These are phyloP conservation scores for Cladosporium sp. DNA, from an alignment of 2,329 filamentous ascomycete species.

Conservation along the genomic window DNA sequence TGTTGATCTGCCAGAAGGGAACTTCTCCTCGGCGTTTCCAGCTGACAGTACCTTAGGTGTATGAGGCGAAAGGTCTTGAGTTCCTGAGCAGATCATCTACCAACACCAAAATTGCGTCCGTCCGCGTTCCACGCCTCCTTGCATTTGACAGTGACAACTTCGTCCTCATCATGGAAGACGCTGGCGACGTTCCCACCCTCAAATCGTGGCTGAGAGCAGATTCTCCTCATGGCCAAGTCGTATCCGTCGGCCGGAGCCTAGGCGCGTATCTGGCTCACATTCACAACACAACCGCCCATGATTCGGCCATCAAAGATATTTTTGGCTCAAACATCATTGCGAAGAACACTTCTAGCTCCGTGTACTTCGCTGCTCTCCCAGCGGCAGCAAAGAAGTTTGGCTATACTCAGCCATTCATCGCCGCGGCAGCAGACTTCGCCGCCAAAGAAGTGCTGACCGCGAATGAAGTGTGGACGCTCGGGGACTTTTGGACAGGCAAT, in stretches of 20 bases:
- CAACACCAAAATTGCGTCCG: neutral
- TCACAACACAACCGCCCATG: constrained; percentile 21
- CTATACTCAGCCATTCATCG: constrained; percentile 19
- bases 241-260: constrained; percentile 19
- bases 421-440: constrained; percentile 22
- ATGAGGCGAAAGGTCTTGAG: neutral
- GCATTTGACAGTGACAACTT: neutral
- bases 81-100: neutral
- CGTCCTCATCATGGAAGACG: constrained; percentile 23
- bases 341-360: constrained; percentile 14
- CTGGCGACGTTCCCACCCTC: constrained; percentile 21
- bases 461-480: constrained; percentile 24
- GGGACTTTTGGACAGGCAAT: constrained; percentile 30
- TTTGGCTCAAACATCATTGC: constrained; percentile 22
- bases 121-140: neutral
- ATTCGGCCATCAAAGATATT: neutral
- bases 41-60: neutral
- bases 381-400: constrained; percentile 22
- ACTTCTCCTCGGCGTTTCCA: neutral
- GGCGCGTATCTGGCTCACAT: constrained; percentile 26
- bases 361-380: constrained; percentile 23
- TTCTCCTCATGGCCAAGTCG: neutral
- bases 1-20: neutral
- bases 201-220: constrained; percentile 24
- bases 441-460: constrained; percentile 20